Conservation (phyloP, 1,284 basidiomycete genomes). For the Pyrrhoderma noxium region DNA sequence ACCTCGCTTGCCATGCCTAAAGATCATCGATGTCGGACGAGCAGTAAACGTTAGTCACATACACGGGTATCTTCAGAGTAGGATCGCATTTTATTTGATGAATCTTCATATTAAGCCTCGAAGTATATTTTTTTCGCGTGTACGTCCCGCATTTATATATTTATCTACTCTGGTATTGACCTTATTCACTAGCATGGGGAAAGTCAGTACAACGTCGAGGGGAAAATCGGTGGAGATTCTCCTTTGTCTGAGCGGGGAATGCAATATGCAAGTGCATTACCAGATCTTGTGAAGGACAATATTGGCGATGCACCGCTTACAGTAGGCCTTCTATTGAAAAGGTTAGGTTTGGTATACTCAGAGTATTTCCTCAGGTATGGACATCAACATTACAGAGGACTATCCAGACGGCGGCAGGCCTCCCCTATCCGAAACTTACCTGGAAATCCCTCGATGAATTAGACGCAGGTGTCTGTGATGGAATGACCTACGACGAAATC, state of each 20-base stretch:
- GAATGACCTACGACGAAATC: conserved; percentile 99
- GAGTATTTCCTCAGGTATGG: conserved; percentile 74
- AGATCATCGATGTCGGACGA: conserved; percentile 84
- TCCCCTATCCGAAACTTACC: conserved; percentile 89
- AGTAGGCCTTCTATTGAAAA: conserved; percentile 38
- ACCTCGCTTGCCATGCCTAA: conserved; percentile 77
- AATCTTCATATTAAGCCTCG: conserved; percentile 96
- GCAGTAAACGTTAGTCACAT: conserved; percentile 82
- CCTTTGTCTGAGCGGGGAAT: conserved; percentile 78
- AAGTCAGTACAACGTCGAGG: conserved; percentile 94
- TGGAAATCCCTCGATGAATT: conserved; percentile 99
- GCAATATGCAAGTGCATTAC: conserved; percentile 82
- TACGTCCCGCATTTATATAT: conserved; percentile 40
- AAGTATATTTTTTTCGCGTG: conserved; percentile 93
- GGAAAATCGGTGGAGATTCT: conserved; percentile 96
- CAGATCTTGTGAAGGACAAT: conserved; percentile 83
- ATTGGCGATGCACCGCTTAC: conserved; percentile 86
- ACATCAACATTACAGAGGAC: conserved; percentile 93
- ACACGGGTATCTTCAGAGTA: conserved; percentile 89
- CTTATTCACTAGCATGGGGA: conserved; percentile 78
- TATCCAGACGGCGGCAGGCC: conserved; percentile 79
- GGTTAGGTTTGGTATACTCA: no score
- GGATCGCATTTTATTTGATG: conserved; percentile 98
- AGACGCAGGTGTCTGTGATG: conserved; percentile 98
- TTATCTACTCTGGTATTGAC: conserved; percentile 3